These are phyloP conservation scores for Gastrolobium bilobum DNA, from an alignment of 306 rosid species.

Conservation along the genomic window DNA sequence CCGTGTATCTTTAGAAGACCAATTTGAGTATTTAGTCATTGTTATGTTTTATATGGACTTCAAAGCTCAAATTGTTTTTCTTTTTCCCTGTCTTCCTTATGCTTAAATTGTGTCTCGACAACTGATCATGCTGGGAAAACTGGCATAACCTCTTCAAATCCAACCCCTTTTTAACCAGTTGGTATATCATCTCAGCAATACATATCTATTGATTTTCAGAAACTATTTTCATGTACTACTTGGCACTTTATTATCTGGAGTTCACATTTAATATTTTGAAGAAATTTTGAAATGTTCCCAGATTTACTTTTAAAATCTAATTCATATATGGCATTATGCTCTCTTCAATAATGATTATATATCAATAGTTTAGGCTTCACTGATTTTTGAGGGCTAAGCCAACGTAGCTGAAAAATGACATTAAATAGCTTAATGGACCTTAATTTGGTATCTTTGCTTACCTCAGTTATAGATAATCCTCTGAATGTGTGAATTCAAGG, in stretches of 20 bases:
- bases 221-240: neutral
- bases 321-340: slow-evolving; percentile 1
- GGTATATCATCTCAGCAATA: slow-evolving; percentile 14
- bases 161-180: slow-evolving; percentile 19
- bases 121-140: neutral
- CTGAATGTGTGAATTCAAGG: slow-evolving; percentile 16
- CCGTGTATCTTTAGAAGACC: neutral
- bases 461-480: slow-evolving; percentile 10
- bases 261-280: slow-evolving; percentile 17
- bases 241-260: neutral
- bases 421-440: slow-evolving; percentile 23
- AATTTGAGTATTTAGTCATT: neutral
- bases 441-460: slow-evolving; percentile 24
- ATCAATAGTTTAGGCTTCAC: slow-evolving; percentile 24
- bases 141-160: neutral
- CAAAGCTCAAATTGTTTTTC: neutral
- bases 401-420: neutral
- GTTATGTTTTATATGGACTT: neutral
- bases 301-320: slow-evolving; percentile 20
- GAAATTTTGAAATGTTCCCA: slow-evolving; percentile 1
- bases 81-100: neutral
- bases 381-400: neutral
- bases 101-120: slow-evolving; percentile 5
- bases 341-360: neutral
- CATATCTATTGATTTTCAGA: slow-evolving; percentile 20